Percentiles rank a stretch among this genome's conserved stretches.
Conservation (phyloP, 1,284 basidiomycete species). For the Boletus smithii region DNA sequence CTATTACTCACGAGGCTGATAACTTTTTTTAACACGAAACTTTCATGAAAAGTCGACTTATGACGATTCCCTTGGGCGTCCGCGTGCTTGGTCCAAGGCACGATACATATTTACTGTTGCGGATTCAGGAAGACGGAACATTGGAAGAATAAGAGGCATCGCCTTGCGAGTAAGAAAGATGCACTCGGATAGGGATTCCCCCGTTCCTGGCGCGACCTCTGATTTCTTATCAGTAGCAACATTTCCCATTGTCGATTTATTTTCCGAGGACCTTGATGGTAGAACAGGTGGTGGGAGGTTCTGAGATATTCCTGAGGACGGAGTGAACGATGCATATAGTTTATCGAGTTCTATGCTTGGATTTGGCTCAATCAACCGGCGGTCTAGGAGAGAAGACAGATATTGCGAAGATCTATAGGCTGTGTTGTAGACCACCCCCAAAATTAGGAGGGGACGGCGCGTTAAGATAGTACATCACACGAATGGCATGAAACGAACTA, state of each 20-base stretch:
- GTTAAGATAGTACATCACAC: conserved; percentile 2
- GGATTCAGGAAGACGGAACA: conserved; percentile 46
- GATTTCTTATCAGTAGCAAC: not conserved
- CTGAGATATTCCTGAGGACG: conserved; percentile 1
- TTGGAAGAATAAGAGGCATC: conserved; percentile 47
- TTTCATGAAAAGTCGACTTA: conserved; percentile 1
- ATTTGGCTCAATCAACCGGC: conserved; percentile 53
- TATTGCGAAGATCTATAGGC: conserved; percentile 74
- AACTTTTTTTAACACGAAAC: not conserved
- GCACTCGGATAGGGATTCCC: conserved; percentile 10
- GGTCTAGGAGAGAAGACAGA: conserved; percentile 55
- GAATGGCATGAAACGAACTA: conserved; percentile 11
- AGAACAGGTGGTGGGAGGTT: not conserved
- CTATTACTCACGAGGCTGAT: conserved; percentile 16
- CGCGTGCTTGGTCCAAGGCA: conserved; percentile 57
- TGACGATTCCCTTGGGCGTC: conserved; percentile 21
- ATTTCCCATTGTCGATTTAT: conserved; percentile 4
- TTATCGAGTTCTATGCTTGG: conserved; percentile 52
- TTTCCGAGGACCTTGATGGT: conserved; percentile 21
- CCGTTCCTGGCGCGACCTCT: conserved; percentile 2
- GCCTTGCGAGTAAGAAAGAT: conserved; percentile 53
- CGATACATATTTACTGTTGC: conserved; percentile 55
- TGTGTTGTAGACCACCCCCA: conserved; percentile 27
- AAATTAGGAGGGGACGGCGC: not conserved
- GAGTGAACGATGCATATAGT: conserved; percentile 43